Evolutionary conservation across 306 rosid species (phyloP).

Genomic region (Delonix regia): DNA sequence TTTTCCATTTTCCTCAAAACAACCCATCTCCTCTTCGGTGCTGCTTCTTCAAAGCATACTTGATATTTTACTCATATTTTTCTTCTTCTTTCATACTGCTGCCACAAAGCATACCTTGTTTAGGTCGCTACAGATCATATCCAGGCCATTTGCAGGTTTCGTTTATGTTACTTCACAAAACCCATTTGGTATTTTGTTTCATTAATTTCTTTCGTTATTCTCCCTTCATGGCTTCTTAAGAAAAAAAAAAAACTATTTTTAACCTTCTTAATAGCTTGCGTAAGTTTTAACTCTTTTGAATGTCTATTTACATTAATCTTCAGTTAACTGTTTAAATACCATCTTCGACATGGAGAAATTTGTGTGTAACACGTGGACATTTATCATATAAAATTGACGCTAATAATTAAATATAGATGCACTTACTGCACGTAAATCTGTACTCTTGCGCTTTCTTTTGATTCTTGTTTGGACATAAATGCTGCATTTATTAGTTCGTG

Average conservation of each 20-base stretch:
- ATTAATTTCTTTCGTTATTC: not conserved
- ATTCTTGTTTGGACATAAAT: constrained; percentile 5
- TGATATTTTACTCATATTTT: not conserved
- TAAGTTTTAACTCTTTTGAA: not conserved
- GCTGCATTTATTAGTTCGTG: constrained; percentile 5
- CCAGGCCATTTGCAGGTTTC: not conserved
- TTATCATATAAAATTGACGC: too few species aligned
- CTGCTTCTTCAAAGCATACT: too few species aligned
- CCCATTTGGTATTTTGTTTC: not conserved
- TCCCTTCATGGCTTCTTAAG: not conserved
- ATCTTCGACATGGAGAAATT: too few species aligned
- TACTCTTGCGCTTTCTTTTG: constrained; percentile 11
- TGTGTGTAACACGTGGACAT: too few species aligned
- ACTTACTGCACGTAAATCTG: too few species aligned
- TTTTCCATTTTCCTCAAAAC: not conserved
- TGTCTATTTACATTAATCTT: too few species aligned
- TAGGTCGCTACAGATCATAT: not conserved
- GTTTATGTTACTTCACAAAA: not conserved
- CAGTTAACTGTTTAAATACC: too few species aligned
- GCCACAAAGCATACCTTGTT: not conserved
- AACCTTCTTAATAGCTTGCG: not conserved
- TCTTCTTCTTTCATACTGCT: not conserved
- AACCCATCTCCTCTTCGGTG: not conserved
- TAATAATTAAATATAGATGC: too few species aligned
- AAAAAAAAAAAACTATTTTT: too few species aligned